A percentile compares a stretch with the other conserved stretches of the same genome.
These are phyloP conservation scores for Rhinocladiella mackenziei DNA, from an alignment of 2,329 filamentous ascomycete genomes.

Conservation along the genomic window DNA sequence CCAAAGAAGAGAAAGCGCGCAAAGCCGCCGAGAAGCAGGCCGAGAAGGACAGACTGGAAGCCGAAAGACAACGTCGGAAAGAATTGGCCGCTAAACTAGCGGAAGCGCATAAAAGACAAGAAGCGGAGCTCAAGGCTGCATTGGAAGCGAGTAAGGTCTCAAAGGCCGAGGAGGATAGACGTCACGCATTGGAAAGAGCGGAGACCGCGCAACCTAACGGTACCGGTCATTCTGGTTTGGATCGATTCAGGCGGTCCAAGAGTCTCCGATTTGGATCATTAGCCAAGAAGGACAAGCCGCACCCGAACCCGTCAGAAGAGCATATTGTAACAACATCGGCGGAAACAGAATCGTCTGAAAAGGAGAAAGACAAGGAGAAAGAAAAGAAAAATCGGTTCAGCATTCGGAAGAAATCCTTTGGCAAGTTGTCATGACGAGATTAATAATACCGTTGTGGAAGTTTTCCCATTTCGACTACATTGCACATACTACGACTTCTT, in stretches of 20 bases:
- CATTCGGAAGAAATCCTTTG: slow-evolving; percentile 44
- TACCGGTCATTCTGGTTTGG: slow-evolving; percentile 44
- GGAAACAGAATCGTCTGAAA: slow-evolving; percentile 13
- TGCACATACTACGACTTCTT: slow-evolving; percentile 9
- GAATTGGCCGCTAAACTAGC: slow-evolving; percentile 55
- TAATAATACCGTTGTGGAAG: neutral
- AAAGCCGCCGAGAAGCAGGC: slow-evolving; percentile 52
- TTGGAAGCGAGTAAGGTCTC: slow-evolving; percentile 64
- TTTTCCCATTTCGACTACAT: neutral
- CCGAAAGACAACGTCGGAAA: slow-evolving; percentile 52
- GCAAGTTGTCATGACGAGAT: slow-evolving; percentile 32
- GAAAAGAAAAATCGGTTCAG: slow-evolving; percentile 42
- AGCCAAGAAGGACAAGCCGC: slow-evolving; percentile 24
- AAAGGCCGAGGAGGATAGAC: slow-evolving; percentile 52
- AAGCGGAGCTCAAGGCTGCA: slow-evolving; percentile 61
- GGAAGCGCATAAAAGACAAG: slow-evolving; percentile 54
- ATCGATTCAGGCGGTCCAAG: slow-evolving; percentile 63
- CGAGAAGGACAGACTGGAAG: slow-evolving; percentile 57
- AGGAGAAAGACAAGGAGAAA: slow-evolving; percentile 34
- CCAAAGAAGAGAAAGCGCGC: slow-evolving; percentile 55
- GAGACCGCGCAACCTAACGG: slow-evolving; percentile 15
- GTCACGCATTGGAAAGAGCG: slow-evolving; percentile 30
- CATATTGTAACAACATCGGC: slow-evolving; percentile 8
- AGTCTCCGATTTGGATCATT: slow-evolving; percentile 28
- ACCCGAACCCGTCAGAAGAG: slow-evolving; percentile 17